Evolutionary conservation across 345 rosid genomes (phyloP).

Genomic region (Eutrema yunnanense): DNA sequence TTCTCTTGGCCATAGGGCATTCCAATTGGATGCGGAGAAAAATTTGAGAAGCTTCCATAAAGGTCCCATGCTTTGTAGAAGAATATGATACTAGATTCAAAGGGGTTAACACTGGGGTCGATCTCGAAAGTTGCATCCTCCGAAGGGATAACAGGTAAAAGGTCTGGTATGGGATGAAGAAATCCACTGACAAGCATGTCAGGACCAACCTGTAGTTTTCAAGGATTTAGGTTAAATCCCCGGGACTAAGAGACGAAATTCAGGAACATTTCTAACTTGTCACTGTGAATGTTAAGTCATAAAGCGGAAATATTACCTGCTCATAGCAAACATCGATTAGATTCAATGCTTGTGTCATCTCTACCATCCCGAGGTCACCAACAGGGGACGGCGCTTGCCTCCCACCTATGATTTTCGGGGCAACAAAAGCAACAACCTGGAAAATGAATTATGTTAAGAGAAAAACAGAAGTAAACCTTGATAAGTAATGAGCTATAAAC

Average conservation of each 20-base stretch:
- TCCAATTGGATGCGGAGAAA: constrained; percentile 80
- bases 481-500: not conserved
- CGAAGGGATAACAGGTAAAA: constrained; percentile 72
- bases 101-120: constrained; percentile 71
- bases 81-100: constrained; percentile 69
- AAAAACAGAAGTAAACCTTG: not conserved
- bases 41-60: constrained; percentile 87
- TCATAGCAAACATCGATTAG: constrained; percentile 74
- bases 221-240: constrained; percentile 8
- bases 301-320: constrained; percentile 44
- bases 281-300: not conserved
- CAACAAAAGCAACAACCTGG: constrained; percentile 89
- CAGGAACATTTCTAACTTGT: not conserved
- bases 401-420: constrained; percentile 95
- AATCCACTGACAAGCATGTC: constrained; percentile 93
- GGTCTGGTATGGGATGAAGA: constrained; percentile 89
- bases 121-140: constrained; percentile 74
- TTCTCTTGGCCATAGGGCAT: constrained; percentile 40
- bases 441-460: not conserved
- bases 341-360: constrained; percentile 95
- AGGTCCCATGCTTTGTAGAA: constrained; percentile 96
- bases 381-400: constrained; percentile 86
- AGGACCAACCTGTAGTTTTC: constrained; percentile 64
- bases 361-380: constrained; percentile 98
- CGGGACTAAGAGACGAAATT: not conserved